These are phyloP conservation scores for Megacollybia marginata DNA, from an alignment of 768 basidiomycete species.

Conservation along the genomic window DNA sequence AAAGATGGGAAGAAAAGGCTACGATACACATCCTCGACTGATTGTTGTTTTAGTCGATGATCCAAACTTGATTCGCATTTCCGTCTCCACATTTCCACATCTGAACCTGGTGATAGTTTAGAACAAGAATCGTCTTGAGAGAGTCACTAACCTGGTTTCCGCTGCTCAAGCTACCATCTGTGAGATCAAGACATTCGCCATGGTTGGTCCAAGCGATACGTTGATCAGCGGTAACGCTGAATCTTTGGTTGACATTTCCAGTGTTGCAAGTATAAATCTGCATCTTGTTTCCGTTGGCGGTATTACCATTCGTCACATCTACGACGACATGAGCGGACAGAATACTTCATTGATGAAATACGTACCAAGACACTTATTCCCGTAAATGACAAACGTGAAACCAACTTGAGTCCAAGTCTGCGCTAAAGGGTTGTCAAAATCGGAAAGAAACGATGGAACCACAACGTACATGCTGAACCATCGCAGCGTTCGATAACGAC, in stretches of 20 bases:
- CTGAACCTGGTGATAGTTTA: no score
- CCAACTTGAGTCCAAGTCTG: background rate
- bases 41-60: no score
- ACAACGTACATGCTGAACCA: no score
- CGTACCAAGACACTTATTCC: constrained; percentile 12
- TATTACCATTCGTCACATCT: background rate
- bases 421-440: constrained; percentile 7
- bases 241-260: background rate
- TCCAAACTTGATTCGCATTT: no score
- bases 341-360: no score
- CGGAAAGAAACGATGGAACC: no score
- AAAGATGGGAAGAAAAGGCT: no score
- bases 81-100: no score
- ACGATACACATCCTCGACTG: no score
- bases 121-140: no score
- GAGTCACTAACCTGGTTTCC: constrained; percentile 2
- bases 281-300: background rate
- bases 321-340: background rate
- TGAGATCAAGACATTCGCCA: background rate
- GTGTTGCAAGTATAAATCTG: background rate
- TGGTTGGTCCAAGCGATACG: background rate
- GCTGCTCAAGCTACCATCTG: background rate
- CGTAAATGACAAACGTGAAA: constrained; percentile 9
- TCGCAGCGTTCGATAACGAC: constrained; percentile 10
- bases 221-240: background rate